phyloP scores from a whole-genome alignment of 73 alveolate species.

The Symbiodinium pilosum region DNA sequence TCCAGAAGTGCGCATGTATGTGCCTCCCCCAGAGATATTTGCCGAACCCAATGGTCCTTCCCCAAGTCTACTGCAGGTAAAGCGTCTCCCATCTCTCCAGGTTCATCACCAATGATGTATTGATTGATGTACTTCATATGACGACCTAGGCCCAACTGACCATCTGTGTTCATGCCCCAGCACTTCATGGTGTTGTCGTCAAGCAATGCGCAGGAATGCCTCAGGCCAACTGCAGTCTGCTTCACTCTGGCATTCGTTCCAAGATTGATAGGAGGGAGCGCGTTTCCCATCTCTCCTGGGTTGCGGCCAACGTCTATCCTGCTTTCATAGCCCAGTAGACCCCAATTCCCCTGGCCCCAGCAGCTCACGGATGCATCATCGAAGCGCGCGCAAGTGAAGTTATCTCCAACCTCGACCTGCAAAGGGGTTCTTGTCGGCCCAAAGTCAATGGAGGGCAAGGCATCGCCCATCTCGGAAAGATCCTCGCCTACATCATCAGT shows the following conservation, averaged over 20 bases:
- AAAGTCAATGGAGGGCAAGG: not conserved
- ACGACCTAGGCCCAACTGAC: not conserved
- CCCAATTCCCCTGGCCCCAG: not conserved
- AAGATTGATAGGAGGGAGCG: not conserved
- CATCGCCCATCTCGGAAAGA: not conserved
- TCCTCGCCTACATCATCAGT: not conserved
- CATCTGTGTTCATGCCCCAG: not conserved
- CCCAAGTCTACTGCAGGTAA: not conserved
- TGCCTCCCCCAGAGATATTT: too few species aligned
- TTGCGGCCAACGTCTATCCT: not conserved
- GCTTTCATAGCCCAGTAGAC: not conserved
- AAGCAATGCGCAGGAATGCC: too few species aligned
- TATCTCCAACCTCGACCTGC: not conserved
- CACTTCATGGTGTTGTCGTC: not conserved
- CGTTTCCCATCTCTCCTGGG: not conserved
- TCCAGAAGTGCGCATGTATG: too few species aligned
- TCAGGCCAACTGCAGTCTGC: too few species aligned
- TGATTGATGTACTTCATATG: too few species aligned
- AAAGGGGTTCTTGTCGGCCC: not conserved
- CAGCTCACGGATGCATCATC: not conserved
- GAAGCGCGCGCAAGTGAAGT: not conserved
- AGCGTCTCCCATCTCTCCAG: not conserved
- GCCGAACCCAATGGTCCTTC: too few species aligned
- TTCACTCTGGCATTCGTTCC: too few species aligned
- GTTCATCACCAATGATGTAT: not conserved